These are phyloP conservation scores for Fusarium odoratissimum DNA, from an alignment of 2,329 filamentous ascomycete species.

Conservation along the genomic window DNA sequence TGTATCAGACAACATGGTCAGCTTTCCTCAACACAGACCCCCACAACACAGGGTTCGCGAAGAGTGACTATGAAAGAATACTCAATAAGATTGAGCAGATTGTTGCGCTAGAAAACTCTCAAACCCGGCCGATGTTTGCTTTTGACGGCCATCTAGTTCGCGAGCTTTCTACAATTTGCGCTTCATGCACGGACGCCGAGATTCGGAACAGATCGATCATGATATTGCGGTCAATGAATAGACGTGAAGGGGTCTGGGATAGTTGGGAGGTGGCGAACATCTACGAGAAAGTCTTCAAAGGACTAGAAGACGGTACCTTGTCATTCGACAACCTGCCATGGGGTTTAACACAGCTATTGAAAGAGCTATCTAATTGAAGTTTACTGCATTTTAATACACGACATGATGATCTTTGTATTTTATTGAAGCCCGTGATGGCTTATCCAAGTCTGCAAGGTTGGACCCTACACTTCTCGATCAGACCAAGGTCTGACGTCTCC, in stretches of 20 bases:
- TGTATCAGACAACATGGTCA: conserved; percentile 9
- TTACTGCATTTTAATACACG: accelerated
- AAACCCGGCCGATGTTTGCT: conserved; percentile 17
- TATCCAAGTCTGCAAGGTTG: neutral
- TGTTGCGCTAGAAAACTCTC: neutral
- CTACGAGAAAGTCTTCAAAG: conserved; percentile 23
- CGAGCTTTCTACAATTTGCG: conserved; percentile 26
- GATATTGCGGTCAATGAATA: conserved; percentile 18
- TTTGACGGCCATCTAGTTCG: conserved; percentile 30
- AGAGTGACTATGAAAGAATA: conserved; percentile 7
- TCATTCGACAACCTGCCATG: neutral
- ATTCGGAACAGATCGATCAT: conserved; percentile 17
- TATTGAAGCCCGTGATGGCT: neutral
- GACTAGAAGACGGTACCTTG: neutral
- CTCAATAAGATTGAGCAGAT: conserved; percentile 15
- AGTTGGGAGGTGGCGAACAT: conserved; percentile 36
- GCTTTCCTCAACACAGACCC: neutral
- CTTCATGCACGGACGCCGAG: conserved; percentile 7
- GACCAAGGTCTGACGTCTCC: neutral
- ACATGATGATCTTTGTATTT: neutral
- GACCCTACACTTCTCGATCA: neutral
- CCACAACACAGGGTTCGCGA: neutral
- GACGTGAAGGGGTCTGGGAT: conserved; percentile 42
- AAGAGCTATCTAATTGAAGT: neutral
- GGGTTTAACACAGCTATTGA: neutral